Evolutionary conservation across 257 asterid genomes (phyloP).

Genomic region (Ophiorrhiza pumila): DNA sequence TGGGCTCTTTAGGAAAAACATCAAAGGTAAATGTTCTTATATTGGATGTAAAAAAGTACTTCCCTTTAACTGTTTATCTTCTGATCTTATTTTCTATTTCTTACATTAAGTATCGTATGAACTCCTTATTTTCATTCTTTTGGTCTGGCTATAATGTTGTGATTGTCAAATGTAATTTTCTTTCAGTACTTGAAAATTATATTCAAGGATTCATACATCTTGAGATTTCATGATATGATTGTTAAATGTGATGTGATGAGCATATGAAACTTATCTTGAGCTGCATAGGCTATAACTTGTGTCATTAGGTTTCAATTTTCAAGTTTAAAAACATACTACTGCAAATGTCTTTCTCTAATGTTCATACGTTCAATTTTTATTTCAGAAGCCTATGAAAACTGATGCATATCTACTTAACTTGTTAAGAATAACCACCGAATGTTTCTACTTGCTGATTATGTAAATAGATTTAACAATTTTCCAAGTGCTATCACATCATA

Average conservation of each 20-base stretch:
- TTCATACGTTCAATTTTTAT: too few relatives aligned
- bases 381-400: background rate
- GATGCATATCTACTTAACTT: too few relatives aligned
- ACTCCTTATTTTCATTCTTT: background rate
- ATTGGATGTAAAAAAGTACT: background rate
- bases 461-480: too few relatives aligned
- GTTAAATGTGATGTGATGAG: too few relatives aligned
- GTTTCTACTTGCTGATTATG: background rate
- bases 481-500: too few relatives aligned
- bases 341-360: background rate
- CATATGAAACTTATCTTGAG: background rate
- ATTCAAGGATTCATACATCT: background rate
- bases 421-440: background rate
- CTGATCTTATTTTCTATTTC: background rate
- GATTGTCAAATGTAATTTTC: background rate
- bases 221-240: background rate
- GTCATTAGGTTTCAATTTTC: background rate
- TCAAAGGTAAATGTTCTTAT: slow-evolving; percentile 42
- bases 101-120: background rate
- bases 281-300: background rate
- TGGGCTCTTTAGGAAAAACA: slow-evolving; percentile 59
- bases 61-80: background rate
- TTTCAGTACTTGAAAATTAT: background rate
- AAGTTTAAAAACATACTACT: background rate
- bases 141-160: background rate